A percentile compares a stretch with the other conserved stretches of the same genome.
Evolutionary conservation across 257 asterid species (phyloP).

Genomic region (Salvia hispanica): DNA sequence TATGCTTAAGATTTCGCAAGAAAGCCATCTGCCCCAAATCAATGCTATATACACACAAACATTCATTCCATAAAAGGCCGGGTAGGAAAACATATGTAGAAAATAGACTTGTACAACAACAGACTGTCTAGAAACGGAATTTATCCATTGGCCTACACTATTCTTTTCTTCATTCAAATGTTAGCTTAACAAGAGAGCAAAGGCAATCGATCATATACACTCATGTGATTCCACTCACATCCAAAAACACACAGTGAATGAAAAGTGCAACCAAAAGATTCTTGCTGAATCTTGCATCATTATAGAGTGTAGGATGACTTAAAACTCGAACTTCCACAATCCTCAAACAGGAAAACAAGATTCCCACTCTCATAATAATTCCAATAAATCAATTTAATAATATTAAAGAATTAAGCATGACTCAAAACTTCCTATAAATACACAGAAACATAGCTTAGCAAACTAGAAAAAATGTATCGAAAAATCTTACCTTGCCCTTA

Average conservation of each 20-base stretch:
- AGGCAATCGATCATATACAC: too few species aligned
- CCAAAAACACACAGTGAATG: slow-evolving; percentile 1
- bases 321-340: slow-evolving; percentile 11
- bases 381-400: slow-evolving; percentile 12
- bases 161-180: not conserved
- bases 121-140: slow-evolving; percentile 7
- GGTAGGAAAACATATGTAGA: not conserved
- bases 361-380: slow-evolving; percentile 6
- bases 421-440: not conserved
- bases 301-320: slow-evolving; percentile 15
- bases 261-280: slow-evolving; percentile 4
- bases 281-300: slow-evolving; percentile 9
- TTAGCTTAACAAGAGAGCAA: not conserved
- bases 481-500: slow-evolving; percentile 71
- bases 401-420: slow-evolving; percentile 8
- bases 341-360: not conserved
- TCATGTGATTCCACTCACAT: not conserved
- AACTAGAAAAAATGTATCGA: slow-evolving; percentile 4
- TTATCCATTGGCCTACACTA: slow-evolving; percentile 13
- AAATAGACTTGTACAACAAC: not conserved
- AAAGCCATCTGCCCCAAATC: slow-evolving; percentile 15
- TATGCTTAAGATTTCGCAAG: not conserved
- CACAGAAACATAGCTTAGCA: not conserved
- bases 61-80: slow-evolving; percentile 7
- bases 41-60: not conserved